Evolutionary conservation across 129 eudicot species (phyloP).

Genomic region (Rutidosis leptorrhynchoides): DNA sequence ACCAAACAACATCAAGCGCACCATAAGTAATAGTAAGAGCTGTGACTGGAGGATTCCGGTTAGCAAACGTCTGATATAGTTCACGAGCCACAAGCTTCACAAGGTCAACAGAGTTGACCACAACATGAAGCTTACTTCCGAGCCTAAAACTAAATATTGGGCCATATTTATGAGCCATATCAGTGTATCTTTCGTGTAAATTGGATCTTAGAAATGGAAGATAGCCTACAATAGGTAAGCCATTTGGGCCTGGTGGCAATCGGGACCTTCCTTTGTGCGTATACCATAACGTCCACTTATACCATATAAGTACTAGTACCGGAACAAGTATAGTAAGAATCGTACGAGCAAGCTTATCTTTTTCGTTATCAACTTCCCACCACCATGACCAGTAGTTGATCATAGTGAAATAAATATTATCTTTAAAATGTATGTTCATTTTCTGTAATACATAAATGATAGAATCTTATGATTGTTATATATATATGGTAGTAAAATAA

Average conservation of each 20-base stretch:
- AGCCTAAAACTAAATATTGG: constrained; percentile 37
- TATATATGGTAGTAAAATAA: too few relatives aligned
- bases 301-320: too few relatives aligned
- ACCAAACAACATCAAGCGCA: constrained; percentile 1
- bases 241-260: constrained; percentile 36
- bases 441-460: too few relatives aligned
- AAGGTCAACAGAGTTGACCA: constrained; percentile 33
- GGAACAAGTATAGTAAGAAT: too few relatives aligned
- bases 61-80: constrained; percentile 31
- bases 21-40: not conserved
- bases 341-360: too few relatives aligned
- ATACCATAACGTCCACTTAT: not conserved
- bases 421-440: too few relatives aligned
- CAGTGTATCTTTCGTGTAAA: constrained; percentile 34
- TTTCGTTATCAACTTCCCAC: too few relatives aligned
- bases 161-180: constrained; percentile 36
- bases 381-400: too few relatives aligned
- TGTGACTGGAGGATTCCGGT: constrained; percentile 25
- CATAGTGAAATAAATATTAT: too few relatives aligned
- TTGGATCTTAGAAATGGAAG: constrained; percentile 37
- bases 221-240: constrained; percentile 40
- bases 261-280: not conserved
- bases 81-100: constrained; percentile 29
- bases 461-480: too few relatives aligned
- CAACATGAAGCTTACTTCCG: constrained; percentile 38